Evolutionary conservation across 116 monocot species (phyloP), one percentile per base, ranked within the genome.

Genomic region (Cymodocea nodosa): DNA sequence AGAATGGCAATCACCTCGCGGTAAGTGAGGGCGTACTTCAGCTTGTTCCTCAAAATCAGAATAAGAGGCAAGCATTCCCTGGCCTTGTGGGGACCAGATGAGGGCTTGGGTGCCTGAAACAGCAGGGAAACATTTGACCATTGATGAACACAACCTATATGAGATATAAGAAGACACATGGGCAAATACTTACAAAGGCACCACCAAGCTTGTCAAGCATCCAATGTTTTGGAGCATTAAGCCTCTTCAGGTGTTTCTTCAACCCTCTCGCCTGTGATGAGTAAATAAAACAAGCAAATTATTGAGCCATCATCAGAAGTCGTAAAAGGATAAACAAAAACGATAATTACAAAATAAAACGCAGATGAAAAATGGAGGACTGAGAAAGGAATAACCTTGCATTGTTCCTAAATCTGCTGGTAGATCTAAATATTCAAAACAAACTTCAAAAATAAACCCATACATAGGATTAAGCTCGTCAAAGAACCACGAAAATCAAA

Each of bases 171-270:
- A 48, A 30, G 16, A 37, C 12, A 12, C 34, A 0, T 36, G 30
- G 2, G 51, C 50, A 51, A 9, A 24, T n/a, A 69, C 84, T 77
- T 62, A 77, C 85, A 65, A 85, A 85, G 40, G 85, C 85, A 70
- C 81, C 85, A 37, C 85, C 85, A 76, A 85, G 81, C 40, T 85
- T 85, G 73, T 85, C 80, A 37, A 85, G 75, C 81, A 81, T 85
- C 81, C 85, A 85, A 25, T 81, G 85, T 57, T 78, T 81, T 14
- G 81, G 81, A 55, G 81, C 85, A 78, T 85, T 85, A 70, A 85
- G 81, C 69, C 85, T 81, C 82, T 85, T 85, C 71, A 85, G 35
- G 71, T 85, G 85, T 50, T 85, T 85, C 76, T 85, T 81, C 76
- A 85, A 71, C 15, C 82, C 85, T 48, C 85, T 81, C 16, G 85